A percentile compares a stretch with the other conserved stretches of the same genome.
phyloP scores from a whole-genome alignment of 805 yeast genomes.

The Candida pini region DNA sequence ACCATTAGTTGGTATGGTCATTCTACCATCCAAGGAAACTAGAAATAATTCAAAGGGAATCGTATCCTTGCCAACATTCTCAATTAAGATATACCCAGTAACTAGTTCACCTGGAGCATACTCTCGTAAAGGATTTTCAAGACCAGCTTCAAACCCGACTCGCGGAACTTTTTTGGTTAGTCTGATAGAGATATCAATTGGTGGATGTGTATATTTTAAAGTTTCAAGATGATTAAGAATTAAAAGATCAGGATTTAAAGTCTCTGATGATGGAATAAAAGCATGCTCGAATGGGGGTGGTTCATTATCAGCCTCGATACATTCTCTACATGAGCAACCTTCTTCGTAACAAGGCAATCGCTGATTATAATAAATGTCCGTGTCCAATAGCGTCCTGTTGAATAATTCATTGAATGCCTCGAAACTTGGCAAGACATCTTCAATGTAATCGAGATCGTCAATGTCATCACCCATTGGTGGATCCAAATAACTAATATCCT shows the following conservation, averaged over 20 bases:
- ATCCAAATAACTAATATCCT: no score
- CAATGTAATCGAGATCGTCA: background rate
- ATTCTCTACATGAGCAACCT: background rate
- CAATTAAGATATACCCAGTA: constrained; percentile 40
- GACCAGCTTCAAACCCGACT: constrained; percentile 11
- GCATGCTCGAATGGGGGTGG: background rate
- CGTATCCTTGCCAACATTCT: constrained; percentile 14
- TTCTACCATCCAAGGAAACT: constrained; percentile 48
- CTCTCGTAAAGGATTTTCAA: constrained; percentile 39
- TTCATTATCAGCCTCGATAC: background rate
- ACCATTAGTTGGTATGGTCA: constrained; percentile 21
- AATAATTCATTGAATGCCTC: background rate
- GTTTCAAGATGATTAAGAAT: constrained; percentile 23
- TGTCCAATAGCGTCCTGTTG: background rate
- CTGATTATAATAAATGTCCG: background rate
- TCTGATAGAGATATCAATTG: constrained; percentile 19
- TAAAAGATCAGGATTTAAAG: constrained; percentile 14
- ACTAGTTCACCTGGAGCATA: constrained; percentile 62
- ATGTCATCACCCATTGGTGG: no score
- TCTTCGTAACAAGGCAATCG: background rate
- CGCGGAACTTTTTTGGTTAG: constrained; percentile 40
- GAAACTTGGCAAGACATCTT: background rate
- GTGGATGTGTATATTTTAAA: constrained; percentile 19
- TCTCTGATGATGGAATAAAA: constrained; percentile 7
- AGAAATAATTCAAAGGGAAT: constrained; percentile 60